phyloP scores from a whole-genome alignment of 805 yeast genomes.

The Brettanomyces custersianus region DNA sequence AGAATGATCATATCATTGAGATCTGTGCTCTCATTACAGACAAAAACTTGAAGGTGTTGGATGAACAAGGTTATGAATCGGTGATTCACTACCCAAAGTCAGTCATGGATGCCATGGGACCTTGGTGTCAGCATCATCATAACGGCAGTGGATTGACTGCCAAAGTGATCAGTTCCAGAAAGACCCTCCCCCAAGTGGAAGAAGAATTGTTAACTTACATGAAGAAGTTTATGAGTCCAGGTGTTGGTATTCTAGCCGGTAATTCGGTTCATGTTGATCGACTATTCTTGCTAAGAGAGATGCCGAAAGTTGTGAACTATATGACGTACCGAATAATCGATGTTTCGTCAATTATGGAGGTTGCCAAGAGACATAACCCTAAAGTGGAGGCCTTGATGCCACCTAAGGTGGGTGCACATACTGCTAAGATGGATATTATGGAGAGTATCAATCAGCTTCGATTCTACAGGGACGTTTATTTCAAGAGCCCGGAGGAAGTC shows the following conservation, averaged over 20 bases:
- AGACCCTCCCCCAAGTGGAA: slow-evolving; percentile 55
- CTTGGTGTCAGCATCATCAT: slow-evolving; percentile 85
- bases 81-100: slow-evolving; percentile 62
- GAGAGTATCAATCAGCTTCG: slow-evolving; percentile 80
- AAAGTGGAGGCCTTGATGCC: slow-evolving; percentile 48
- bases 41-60: slow-evolving; percentile 63
- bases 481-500: slow-evolving; percentile 22
- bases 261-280: slow-evolving; percentile 90
- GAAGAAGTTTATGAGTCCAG: slow-evolving; percentile 39
- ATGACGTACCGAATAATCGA: slow-evolving; percentile 76
- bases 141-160: slow-evolving; percentile 67
- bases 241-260: slow-evolving; percentile 75
- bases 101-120: slow-evolving; percentile 64
- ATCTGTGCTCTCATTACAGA: slow-evolving; percentile 88
- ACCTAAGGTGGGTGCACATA: slow-evolving; percentile 61
- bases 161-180: slow-evolving; percentile 49
- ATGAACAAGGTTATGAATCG: slow-evolving; percentile 67
- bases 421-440: slow-evolving; percentile 80
- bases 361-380: slow-evolving; percentile 72
- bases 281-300: slow-evolving; percentile 71
- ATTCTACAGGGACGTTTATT: slow-evolving; percentile 67
- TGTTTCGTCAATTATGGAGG: slow-evolving; percentile 79
- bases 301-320: slow-evolving; percentile 62
- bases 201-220: slow-evolving; percentile 56
- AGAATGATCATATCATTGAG: slow-evolving; percentile 79